Percentiles rank a stretch among this genome's conserved stretches.
Conservation (phyloP, 805 yeast species). For the Candida argentea region DNA sequence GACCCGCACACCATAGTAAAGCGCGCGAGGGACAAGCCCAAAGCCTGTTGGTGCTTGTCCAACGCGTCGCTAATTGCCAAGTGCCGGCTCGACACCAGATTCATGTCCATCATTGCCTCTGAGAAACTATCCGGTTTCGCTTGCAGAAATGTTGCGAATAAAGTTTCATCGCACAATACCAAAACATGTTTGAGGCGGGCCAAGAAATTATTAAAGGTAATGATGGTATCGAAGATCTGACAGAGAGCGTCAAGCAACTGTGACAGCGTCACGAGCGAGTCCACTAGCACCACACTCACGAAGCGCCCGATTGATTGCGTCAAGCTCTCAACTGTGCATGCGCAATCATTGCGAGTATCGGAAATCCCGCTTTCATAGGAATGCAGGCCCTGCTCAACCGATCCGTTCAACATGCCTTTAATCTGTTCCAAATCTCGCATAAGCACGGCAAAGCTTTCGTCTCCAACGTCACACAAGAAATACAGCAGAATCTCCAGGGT, state of each 20-base stretch:
- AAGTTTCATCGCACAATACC: slow-evolving; percentile 37
- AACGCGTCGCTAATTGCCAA: too few species aligned
- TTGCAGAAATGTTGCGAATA: slow-evolving; percentile 28
- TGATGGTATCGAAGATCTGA: slow-evolving; percentile 35
- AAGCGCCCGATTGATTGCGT: slow-evolving; percentile 27
- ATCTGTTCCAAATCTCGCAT: slow-evolving; percentile 7
- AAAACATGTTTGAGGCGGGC: slow-evolving; percentile 45
- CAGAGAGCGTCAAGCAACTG: slow-evolving; percentile 38
- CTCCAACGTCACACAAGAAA: slow-evolving; percentile 49
- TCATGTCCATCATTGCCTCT: slow-evolving; percentile 28
- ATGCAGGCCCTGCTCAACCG: slow-evolving; percentile 6
- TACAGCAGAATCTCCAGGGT: slow-evolving; percentile 45
- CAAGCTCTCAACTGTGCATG: slow-evolving; percentile 18
- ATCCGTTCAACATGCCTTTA: slow-evolving; percentile 5
- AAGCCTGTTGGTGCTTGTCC: too few species aligned
- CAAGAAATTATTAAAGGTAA: slow-evolving; percentile 39
- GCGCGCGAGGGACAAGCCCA: too few species aligned
- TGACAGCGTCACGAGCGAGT: slow-evolving; percentile 56
- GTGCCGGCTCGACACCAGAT: too few species aligned
- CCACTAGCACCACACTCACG: slow-evolving; percentile 53
- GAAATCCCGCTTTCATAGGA: not conserved
- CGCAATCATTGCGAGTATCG: not conserved
- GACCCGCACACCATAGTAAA: too few species aligned
- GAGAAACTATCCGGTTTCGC: slow-evolving; percentile 27
- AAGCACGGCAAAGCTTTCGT: slow-evolving; percentile 26